Evolutionary conservation across 495 filamentous ascomycete genomes (phyloP), one percentile per base, ranked within the genome.

Genomic region (Annulohypoxylon nitens): DNA sequence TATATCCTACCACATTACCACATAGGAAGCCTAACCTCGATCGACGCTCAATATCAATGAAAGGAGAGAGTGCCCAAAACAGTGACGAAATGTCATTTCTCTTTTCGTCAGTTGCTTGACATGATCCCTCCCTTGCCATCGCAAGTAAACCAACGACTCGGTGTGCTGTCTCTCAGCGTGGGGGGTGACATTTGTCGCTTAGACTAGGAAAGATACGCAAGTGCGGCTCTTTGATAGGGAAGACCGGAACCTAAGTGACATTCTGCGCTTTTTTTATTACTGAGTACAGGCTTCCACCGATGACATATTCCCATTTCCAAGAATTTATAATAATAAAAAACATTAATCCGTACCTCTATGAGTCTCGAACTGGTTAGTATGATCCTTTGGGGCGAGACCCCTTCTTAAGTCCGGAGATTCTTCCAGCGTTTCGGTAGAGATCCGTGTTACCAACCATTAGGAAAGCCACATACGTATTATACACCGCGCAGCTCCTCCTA

Each of bases 151-250:
- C 63, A 61, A 16, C 53, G 43, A 53, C 47, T 71, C 43, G 61
- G 51, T 64, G 61, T 10, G 60, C 54, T 67, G 59, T 39, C 43
- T 64, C 4, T 34, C 20, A 48, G 51, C 61, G 70, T 57, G 69
- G 67, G 43, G 73, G 69, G 69, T 76, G 39, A 69, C 65, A 69
- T 68, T 68, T 73, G 50, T 30, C 53, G 48, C 58, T 37, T 61
- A 23, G 37, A 63, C 50, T 41, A 43, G 64, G 50, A 61, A 74
- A 62, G 67, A 74, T 74, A 64, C 26, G 34, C 63, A 64, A 64
- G 20, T 74, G 71, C 57, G 71, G 71, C 71, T 74, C 67, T 74
- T 70, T 50, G 34, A 51, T 74, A 55, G 67, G 57, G 36, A 51
- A 45, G 26, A 16, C 12, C 50, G 16, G 37, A 47, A 55, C 2